Conservation (phyloP, 768 basidiomycete species). For the Mycena metata region DNA sequence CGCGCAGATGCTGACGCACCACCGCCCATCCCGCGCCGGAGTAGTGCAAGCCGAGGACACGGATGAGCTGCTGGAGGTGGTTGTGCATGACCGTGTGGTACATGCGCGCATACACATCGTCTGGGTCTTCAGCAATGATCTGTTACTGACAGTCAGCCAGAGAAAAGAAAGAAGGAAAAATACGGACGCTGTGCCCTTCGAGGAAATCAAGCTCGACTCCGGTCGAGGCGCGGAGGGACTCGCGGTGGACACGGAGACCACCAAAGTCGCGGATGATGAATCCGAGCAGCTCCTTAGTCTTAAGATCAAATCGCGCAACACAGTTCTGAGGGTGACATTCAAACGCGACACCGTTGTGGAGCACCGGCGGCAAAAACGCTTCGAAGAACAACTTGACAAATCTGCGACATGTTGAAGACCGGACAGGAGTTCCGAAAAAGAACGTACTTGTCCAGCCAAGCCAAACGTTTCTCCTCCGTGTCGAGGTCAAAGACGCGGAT, state of each 20-base stretch:
- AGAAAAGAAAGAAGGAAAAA: background rate
- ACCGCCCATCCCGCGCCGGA: slow-evolving; percentile 67
- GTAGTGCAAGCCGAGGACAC: slow-evolving; percentile 70
- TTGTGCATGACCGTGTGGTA: slow-evolving; percentile 73
- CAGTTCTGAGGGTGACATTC: slow-evolving; percentile 75
- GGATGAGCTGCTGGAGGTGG: slow-evolving; percentile 70
- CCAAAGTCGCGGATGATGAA: slow-evolving; percentile 73
- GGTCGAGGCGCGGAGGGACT: slow-evolving; percentile 63
- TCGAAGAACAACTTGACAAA: slow-evolving; percentile 64
- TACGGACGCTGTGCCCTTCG: slow-evolving; percentile 55
- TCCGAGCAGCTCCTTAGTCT: slow-evolving; percentile 63
- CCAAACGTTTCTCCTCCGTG: slow-evolving; percentile 62
- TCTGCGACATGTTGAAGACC: slow-evolving; percentile 42
- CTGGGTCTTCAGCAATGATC: slow-evolving; percentile 63
- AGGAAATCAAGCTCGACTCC: slow-evolving; percentile 64
- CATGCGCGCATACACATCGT: slow-evolving; percentile 70
- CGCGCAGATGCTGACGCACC: slow-evolving; percentile 59
- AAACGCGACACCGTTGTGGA: slow-evolving; percentile 70
- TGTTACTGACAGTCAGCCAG: slow-evolving; percentile 4
- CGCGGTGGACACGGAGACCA: slow-evolving; percentile 65
- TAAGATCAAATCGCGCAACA: slow-evolving; percentile 64
- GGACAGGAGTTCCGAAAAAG: slow-evolving; percentile 15
- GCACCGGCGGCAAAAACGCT: slow-evolving; percentile 68
- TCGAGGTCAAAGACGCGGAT: slow-evolving; percentile 65
- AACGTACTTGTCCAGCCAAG: slow-evolving; percentile 65